These are phyloP conservation scores for Chondrus crispus DNA, from an alignment of 23 red algal species.

Conservation along the genomic window DNA sequence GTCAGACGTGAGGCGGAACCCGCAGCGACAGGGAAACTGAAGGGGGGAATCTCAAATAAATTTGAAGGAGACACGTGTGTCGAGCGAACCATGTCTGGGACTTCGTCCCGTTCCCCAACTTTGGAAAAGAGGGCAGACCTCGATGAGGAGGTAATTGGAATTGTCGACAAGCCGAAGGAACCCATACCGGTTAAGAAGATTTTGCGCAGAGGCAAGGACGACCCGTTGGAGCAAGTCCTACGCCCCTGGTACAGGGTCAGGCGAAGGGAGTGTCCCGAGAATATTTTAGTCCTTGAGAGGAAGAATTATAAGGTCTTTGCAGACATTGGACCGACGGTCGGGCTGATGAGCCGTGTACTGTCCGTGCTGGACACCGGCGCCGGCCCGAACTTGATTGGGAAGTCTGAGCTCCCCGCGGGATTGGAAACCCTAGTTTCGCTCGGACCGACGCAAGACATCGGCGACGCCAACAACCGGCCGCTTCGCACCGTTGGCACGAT, in stretches of 20 bases:
- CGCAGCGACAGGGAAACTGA: too few species aligned
- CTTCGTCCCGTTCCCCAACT: neutral
- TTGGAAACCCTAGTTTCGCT: neutral
- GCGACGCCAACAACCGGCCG: neutral
- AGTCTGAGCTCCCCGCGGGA: neutral
- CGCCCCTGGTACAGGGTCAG: neutral
- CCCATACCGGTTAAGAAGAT: neutral
- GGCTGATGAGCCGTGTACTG: neutral
- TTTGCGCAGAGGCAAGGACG: neutral
- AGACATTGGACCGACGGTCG: neutral
- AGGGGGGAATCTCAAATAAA: too few species aligned
- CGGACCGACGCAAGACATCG: neutral
- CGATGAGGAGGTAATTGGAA: neutral
- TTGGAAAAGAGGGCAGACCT: too few species aligned
- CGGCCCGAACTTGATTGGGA: constrained; percentile 2
- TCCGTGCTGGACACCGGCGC: neutral
- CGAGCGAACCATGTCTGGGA: too few species aligned
- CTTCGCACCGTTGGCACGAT: neutral
- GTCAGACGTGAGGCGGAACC: too few species aligned
- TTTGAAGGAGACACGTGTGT: too few species aligned
- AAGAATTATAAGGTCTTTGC: neutral
- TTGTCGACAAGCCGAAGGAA: neutral
- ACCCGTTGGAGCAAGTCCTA: neutral
- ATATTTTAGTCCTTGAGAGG: neutral
- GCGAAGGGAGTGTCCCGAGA: neutral